Base-by-base conservation (phyloP, 129 eudicot genomes). In the Centaurea solstitialis region DNA sequence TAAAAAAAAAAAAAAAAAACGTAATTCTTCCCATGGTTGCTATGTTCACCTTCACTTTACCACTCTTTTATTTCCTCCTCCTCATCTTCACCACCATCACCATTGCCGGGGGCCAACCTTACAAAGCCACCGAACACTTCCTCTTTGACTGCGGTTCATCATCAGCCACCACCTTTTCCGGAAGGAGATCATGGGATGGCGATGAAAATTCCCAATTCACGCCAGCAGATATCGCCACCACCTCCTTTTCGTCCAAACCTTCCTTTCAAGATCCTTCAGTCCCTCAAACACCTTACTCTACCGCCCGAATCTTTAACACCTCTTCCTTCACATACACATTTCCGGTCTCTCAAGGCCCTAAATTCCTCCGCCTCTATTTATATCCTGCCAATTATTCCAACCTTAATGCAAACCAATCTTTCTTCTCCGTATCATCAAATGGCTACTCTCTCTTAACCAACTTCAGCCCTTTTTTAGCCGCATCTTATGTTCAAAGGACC, bases 331-430 rank as follows among this genome's bases (percentile, higher is more conserved):
- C 90, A 9, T 91, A 91, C 78, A 37, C 30, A 0, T 81, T 91
- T 72, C 85, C 80, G 0, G 76, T 85, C 53, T 62, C 83, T 22
- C 59, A 79, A 6, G 90, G 88, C 26, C 88, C 81, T 6, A 91
- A 86, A 76, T 83, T 91, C 83, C 87, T 91, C 43, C 93, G 97
- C 73, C 91, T 91, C 7, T 76, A 84, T 75, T 90, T 90, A 81
- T 87, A 87, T 81, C 84, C 91, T 0, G 23, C 81, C 80, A 47
- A 26, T 9, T 83, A 85, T 73, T 80, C 86, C 33, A 26, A 0
- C 78, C 43, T 61, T 23, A 15, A 73, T 22, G 26, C 40, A 20
- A 9, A 70, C 26, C 10, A 40, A 0, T 65, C 77, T 35, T 79
- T 76, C 40, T 89, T 89, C 83, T 64, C 82, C 0, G 87, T 87